A percentile compares a stretch with the other conserved stretches of the same genome.
Conservation (phyloP, 805 yeast genomes). For the Candida chilensis region DNA sequence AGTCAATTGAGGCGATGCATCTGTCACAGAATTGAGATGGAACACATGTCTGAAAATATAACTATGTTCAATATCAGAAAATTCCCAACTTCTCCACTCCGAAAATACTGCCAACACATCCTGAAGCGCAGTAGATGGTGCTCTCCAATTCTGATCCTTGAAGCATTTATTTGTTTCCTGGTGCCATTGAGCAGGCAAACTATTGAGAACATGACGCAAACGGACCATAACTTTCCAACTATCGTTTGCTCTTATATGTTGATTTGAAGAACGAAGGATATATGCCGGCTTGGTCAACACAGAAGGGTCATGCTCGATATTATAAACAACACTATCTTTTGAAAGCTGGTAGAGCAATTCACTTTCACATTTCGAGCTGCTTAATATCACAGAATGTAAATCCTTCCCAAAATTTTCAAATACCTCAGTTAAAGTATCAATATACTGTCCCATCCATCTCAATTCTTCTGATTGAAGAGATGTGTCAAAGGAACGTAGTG, state of each 20-base stretch:
- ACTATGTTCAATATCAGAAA: conserved; percentile 48
- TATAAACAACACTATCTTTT: conserved; percentile 23
- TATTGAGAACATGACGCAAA: conserved; percentile 60
- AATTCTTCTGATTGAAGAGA: conserved; percentile 7
- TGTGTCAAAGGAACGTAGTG: conserved; percentile 3
- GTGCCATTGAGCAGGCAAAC: conserved; percentile 48
- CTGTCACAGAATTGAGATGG: conserved; percentile 8
- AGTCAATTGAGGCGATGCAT: neutral
- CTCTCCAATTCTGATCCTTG: conserved; percentile 21
- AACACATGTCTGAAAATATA: conserved; percentile 47
- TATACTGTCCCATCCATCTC: conserved; percentile 12
- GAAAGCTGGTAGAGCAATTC: conserved; percentile 33
- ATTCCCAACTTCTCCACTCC: conserved; percentile 92
- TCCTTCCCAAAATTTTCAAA: no score
- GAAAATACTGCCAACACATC: conserved; percentile 53
- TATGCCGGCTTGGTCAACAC: conserved; percentile 87
- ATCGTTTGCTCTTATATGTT: conserved; percentile 72
- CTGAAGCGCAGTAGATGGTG: conserved; percentile 43
- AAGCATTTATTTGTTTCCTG: conserved; percentile 18
- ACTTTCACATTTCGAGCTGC: no score
- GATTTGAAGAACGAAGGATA: conserved; percentile 57
- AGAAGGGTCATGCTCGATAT: conserved; percentile 75
- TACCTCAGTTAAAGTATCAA: conserved; percentile 1
- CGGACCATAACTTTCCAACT: conserved; percentile 85
- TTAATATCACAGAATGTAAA: no score